A percentile compares a stretch with the other conserved stretches of the same genome.
Evolutionary conservation across 495 filamentous ascomycete genomes (phyloP).

Genomic region (Penicillium longicatenatum): DNA sequence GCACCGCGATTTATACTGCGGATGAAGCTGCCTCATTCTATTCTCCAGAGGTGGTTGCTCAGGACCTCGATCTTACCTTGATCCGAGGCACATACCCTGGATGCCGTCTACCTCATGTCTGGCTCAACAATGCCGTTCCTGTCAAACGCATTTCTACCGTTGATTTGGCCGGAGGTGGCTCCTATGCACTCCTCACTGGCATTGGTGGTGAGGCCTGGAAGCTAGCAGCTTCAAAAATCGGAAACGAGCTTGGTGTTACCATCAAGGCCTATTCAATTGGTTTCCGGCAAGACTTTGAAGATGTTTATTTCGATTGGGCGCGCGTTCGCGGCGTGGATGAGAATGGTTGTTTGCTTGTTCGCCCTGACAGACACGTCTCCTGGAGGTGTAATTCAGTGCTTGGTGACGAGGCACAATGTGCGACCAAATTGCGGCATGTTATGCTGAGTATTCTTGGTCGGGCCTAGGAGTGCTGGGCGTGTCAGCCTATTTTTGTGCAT

Average conservation of each 20-base stretch:
- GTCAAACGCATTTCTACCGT: slow-evolving; percentile 47
- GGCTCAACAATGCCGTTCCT: slow-evolving; percentile 49
- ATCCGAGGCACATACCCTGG: slow-evolving; percentile 49
- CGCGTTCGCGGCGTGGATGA: slow-evolving; percentile 48
- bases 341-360: slow-evolving; percentile 50
- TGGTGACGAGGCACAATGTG: slow-evolving; percentile 9
- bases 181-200: slow-evolving; percentile 51
- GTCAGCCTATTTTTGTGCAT: not conserved
- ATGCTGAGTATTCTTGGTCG: slow-evolving; percentile 21
- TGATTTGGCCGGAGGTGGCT: slow-evolving; percentile 53
- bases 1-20: slow-evolving; percentile 32
- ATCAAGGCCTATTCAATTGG: slow-evolving; percentile 50
- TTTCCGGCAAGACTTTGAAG: slow-evolving; percentile 50
- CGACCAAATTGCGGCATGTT: slow-evolving; percentile 15
- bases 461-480: too few species aligned
- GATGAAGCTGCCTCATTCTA: slow-evolving; percentile 38
- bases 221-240: slow-evolving; percentile 38
- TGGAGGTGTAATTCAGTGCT: slow-evolving; percentile 31
- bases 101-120: slow-evolving; percentile 54
- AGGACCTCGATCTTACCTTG: slow-evolving; percentile 29
- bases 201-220: slow-evolving; percentile 53
- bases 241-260: slow-evolving; percentile 32
- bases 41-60: slow-evolving; percentile 28
- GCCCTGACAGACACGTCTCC: slow-evolving; percentile 52
- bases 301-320: slow-evolving; percentile 56